phyloP scores from a whole-genome alignment of 2,329 filamentous ascomycete genomes.

The Fusarium irregulare region DNA sequence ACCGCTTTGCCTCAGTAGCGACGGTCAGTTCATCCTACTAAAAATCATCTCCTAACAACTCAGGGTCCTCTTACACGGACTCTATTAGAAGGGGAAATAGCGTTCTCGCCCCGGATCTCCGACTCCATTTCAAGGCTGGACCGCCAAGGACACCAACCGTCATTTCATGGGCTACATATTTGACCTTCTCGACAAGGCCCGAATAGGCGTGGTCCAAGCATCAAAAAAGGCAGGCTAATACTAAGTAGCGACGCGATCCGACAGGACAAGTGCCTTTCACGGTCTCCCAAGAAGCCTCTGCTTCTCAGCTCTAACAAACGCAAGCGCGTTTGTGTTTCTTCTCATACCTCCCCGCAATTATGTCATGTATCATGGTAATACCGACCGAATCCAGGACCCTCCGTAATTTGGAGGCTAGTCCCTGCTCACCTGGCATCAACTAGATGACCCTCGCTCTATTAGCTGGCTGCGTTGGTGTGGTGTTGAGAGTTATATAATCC shows the following conservation, averaged over 20 bases:
- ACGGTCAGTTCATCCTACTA: slow-evolving; percentile 1
- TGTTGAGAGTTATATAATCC: slow-evolving; percentile 45
- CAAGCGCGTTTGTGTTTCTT: slow-evolving; percentile 29
- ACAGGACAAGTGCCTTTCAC: slow-evolving; percentile 33
- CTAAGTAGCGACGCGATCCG: slow-evolving; percentile 26
- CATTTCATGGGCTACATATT: slow-evolving; percentile 36
- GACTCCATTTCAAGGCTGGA: slow-evolving; percentile 18
- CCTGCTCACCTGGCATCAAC: slow-evolving; percentile 45
- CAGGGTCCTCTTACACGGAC: slow-evolving; percentile 7
- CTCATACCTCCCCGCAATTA: slow-evolving; percentile 55
- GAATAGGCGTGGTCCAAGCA: slow-evolving; percentile 46
- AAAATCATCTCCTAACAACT: slow-evolving; percentile 5
- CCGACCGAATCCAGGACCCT: slow-evolving; percentile 51
- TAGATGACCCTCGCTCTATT: slow-evolving; percentile 33
- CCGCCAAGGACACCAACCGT: slow-evolving; percentile 36
- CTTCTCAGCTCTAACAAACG: slow-evolving; percentile 34
- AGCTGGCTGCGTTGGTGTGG: slow-evolving; percentile 23
- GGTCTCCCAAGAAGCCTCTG: slow-evolving; percentile 40
- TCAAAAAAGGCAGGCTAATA: slow-evolving; percentile 35
- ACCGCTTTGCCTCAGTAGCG: slow-evolving; percentile 7
- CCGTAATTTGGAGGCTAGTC: slow-evolving; percentile 50
- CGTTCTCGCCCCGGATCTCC: slow-evolving; percentile 32
- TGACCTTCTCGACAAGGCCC: slow-evolving; percentile 35
- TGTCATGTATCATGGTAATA: slow-evolving; percentile 58
- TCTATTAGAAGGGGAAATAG: slow-evolving; percentile 20